phyloP scores from a whole-genome alignment of 495 filamentous ascomycete genomes.

The Penicillium bovifimosum region DNA sequence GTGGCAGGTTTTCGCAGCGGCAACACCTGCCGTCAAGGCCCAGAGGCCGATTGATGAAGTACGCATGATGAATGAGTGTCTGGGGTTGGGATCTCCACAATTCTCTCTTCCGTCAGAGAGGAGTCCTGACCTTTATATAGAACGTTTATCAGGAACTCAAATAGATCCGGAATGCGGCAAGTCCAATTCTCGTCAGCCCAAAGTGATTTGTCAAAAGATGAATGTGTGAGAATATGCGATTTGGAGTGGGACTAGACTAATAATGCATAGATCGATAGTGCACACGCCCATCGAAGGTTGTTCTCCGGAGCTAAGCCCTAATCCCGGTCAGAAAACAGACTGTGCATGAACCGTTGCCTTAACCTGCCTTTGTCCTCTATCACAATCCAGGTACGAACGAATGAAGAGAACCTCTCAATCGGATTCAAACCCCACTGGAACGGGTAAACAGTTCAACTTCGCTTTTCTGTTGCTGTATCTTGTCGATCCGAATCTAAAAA shows the following conservation, averaged over 20 bases:
- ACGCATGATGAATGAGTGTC: constrained; percentile 1
- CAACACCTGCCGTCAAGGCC: not conserved
- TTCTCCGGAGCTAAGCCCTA: not conserved
- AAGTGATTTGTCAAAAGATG: constrained; percentile 5
- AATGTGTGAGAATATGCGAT: not conserved
- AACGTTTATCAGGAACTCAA: not conserved
- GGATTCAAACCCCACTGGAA: not conserved
- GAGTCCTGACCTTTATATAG: not conserved
- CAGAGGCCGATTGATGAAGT: constrained; percentile 3
- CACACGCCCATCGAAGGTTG: not conserved
- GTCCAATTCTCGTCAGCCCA: not conserved
- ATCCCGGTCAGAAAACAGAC: not conserved
- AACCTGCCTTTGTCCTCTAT: not conserved
- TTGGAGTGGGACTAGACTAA: constrained; percentile 1
- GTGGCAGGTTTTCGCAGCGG: constrained; percentile 29
- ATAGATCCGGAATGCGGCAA: not conserved
- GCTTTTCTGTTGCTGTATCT: not conserved
- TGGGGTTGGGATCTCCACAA: not conserved
- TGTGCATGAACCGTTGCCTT: not conserved
- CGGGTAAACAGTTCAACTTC: not conserved
- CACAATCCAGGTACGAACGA: not conserved
- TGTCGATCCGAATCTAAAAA: constrained; percentile 2
- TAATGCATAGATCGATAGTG: constrained; percentile 6
- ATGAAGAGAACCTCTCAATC: not conserved
- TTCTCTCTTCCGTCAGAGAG: not conserved